Evolutionary conservation across 1,284 basidiomycete genomes (phyloP).

Genomic region (Apiotrichum porosum): DNA sequence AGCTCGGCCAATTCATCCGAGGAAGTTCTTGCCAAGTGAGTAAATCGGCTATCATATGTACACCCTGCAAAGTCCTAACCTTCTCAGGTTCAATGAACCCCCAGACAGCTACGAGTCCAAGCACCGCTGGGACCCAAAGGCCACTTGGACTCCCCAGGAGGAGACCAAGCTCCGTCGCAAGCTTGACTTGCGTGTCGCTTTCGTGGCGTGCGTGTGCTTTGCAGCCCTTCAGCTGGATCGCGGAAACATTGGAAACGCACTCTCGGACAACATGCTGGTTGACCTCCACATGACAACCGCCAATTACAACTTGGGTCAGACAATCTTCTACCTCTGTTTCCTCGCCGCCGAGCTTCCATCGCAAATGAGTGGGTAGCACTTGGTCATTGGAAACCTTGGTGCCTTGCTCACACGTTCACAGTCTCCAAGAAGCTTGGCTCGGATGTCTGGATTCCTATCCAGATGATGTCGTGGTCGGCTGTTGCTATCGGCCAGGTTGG

Average conservation of each 20-base stretch:
- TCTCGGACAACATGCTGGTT: constrained; percentile 44
- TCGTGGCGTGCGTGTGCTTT: constrained; percentile 34
- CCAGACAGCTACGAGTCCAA: constrained; percentile 35
- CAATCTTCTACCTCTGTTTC: constrained; percentile 33
- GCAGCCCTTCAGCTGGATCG: constrained; percentile 35
- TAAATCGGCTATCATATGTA: neutral
- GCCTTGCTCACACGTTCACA: neutral
- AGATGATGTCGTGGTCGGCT: constrained; percentile 41
- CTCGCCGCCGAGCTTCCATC: constrained; percentile 41
- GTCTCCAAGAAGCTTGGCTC: constrained; percentile 45
- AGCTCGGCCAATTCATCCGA: neutral
- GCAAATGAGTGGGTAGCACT: constrained; percentile 18
- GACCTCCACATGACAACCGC: constrained; percentile 42
- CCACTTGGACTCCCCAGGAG: constrained; percentile 43
- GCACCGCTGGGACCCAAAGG: constrained; percentile 39
- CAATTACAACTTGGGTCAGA: constrained; percentile 44
- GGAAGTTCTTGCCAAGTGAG: neutral
- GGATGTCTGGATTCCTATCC: constrained; percentile 43
- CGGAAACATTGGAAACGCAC: constrained; percentile 34
- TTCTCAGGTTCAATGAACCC: constrained; percentile 24
- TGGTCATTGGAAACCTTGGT: too few relatives aligned
- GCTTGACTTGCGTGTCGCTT: constrained; percentile 20
- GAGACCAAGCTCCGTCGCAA: constrained; percentile 30
- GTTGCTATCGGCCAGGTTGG: constrained; percentile 30
- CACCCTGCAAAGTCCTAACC: too few relatives aligned